Percentiles rank a stretch among this genome's conserved stretches.
phyloP scores from a whole-genome alignment of 495 filamentous ascomycete genomes.

The Penicillium bovifimosum region DNA sequence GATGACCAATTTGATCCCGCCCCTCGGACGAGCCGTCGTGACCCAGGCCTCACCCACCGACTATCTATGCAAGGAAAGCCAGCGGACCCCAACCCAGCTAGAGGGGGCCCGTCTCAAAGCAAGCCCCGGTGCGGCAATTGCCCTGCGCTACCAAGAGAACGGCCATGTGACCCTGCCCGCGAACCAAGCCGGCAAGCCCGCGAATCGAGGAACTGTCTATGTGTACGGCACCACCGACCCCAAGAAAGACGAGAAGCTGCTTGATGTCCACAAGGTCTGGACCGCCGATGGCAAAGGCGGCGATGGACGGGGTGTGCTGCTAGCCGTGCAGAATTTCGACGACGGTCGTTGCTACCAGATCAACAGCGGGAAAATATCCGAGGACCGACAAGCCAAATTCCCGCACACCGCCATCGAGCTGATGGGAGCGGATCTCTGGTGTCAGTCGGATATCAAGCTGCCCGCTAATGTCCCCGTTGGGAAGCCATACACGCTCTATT shows the following conservation, averaged over 20 bases:
- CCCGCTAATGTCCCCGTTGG: conserved; percentile 51
- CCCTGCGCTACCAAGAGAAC: conserved; percentile 77
- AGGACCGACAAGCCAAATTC: conserved; percentile 46
- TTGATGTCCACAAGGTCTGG: conserved; percentile 68
- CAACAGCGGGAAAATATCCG: conserved; percentile 47
- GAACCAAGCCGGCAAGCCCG: conserved; percentile 55
- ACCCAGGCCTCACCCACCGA: conserved; percentile 25
- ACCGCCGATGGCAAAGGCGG: conserved; percentile 70
- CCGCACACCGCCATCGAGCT: conserved; percentile 37
- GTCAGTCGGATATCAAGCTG: conserved; percentile 71
- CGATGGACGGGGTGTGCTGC: conserved; percentile 63
- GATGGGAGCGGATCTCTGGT: conserved; percentile 56
- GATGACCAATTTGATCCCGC: conserved; percentile 52
- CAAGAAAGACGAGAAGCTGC: conserved; percentile 53
- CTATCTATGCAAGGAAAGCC: conserved; percentile 51
- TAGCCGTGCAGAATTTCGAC: conserved; percentile 71
- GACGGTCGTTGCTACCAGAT: conserved; percentile 80
- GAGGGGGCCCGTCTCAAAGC: conserved; percentile 58
- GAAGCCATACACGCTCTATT: conserved; percentile 68
- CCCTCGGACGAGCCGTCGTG: conserved; percentile 27
- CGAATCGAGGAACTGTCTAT: conserved; percentile 68
- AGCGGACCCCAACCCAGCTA: conserved; percentile 49
- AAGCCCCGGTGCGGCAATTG: conserved; percentile 60
- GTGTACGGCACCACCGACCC: conserved; percentile 76
- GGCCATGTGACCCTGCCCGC: conserved; percentile 72